Evolutionary conservation across 2,329 filamentous ascomycete genomes (phyloP), one percentile per base, ranked within the genome.

Genomic region (Didymella segeticola): DNA sequence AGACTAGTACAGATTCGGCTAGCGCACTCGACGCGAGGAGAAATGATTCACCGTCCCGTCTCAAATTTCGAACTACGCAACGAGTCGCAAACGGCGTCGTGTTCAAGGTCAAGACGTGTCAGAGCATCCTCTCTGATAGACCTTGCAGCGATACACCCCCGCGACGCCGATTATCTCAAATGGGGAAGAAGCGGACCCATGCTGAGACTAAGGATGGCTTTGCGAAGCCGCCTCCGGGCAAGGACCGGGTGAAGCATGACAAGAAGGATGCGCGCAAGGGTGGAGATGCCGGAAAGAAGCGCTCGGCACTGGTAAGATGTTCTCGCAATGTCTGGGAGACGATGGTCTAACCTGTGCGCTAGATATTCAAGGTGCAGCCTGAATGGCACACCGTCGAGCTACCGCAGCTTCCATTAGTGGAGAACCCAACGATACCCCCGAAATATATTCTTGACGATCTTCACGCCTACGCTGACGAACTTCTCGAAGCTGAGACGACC

Each of bases 401-500:
- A 33, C 82, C 86, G 15, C 56, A 73, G n/a, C 73, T 88, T 29
- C 74, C 81, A 30, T 65, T 62, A 6, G 68, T 78, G 43, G 75
- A 82, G 22, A 77, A 79, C 61, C 72, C 79, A 38, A 74, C 77
- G 46, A 74, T 76, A 30, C 76, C 82, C 29, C 78, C 84, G 38
- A 80, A 78, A 34, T 76, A 80, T 53, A 69, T 84, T 17, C 74
- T 87, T 53, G 81, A 86, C 37, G 82, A 81, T 39, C 71, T 88
- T n/a, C 79, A 91, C 67, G 78, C 86, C 12, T 86, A 96, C 73
- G 92, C 91, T 3, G 84, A 86, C 57, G 80, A 83, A 9, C 80
- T 98, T 6, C 79, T 98, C 17, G 87, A 96, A 47, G 81, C 86
- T 22, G 95, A 99, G 70, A 89, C 89, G 57, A 82, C 85, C 33